Evolutionary conservation across 768 basidiomycete genomes (phyloP).

Genomic region (Fomitopsis pulvina): DNA sequence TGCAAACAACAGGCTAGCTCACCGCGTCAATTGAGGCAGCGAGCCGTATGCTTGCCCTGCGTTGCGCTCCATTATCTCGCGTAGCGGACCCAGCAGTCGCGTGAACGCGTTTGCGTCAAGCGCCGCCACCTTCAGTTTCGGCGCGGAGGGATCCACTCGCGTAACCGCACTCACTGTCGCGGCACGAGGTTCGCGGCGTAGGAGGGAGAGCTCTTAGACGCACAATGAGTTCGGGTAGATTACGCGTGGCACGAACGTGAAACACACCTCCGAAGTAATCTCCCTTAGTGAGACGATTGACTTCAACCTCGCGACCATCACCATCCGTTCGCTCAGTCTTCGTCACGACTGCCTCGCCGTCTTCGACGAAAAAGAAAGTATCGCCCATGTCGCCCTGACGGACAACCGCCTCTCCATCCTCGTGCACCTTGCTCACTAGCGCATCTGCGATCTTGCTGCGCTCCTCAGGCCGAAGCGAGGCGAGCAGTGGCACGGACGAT

Average conservation of each 20-base stretch:
- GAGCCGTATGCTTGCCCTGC: slow-evolving; percentile 68
- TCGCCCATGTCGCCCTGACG: slow-evolving; percentile 92
- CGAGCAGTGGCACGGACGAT: slow-evolving; percentile 81
- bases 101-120: slow-evolving; percentile 93
- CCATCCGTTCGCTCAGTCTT: slow-evolving; percentile 62
- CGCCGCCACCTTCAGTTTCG: slow-evolving; percentile 87
- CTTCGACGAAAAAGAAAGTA: slow-evolving; percentile 97
- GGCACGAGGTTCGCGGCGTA: slow-evolving; percentile 84
- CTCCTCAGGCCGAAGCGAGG: slow-evolving; percentile 80
- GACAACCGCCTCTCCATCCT: slow-evolving; percentile 84
- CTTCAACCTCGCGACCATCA: slow-evolving; percentile 54
- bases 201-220: slow-evolving; percentile 75
- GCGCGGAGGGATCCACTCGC: slow-evolving; percentile 38
- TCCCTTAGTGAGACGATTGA: slow-evolving; percentile 77
- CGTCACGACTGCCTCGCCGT: slow-evolving; percentile 83
- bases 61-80: slow-evolving; percentile 89
- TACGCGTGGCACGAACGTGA: neutral
- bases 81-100: slow-evolving; percentile 83
- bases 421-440: slow-evolving; percentile 74
- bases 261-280: slow-evolving; percentile 95
- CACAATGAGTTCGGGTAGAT: slow-evolving; percentile 4
- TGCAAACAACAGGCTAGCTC: slow-evolving; percentile 1
- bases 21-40: slow-evolving; percentile 10
- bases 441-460: slow-evolving; percentile 97
- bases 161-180: slow-evolving; percentile 88